Evolutionary conservation across 163 green algal species (phyloP), one percentile per base, ranked within the genome.

Genomic region (Coccomyxa subellipsoidea): DNA sequence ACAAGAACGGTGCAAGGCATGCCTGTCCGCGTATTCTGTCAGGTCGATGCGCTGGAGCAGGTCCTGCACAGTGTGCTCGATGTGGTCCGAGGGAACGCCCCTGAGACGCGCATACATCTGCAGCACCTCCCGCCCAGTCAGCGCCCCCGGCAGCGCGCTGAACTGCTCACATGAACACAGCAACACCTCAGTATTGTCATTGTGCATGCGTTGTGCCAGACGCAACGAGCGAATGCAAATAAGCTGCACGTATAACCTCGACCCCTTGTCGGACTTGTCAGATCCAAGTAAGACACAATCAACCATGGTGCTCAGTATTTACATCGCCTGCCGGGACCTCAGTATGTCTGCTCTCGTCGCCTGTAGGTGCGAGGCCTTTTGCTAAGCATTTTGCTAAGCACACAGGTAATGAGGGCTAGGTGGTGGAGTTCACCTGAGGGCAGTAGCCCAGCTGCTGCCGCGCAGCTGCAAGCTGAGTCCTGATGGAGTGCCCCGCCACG

Each of bases 71-170:
- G 89, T 82, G 0, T 15, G 10, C 8, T 80, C 71, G 9, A 93
- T 81, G 9, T 78, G 21, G 12, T 27, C 38, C 84, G 87, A 76
- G 1, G 86, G 89, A 76, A 96, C 85, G 6, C 93, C 92, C 54
- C 90, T 83, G 39, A 93, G 76, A 7, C 87, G 80, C 0, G 84
- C 90, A 77, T 91, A 94, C 82, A 94, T 80, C 7, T 85, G 80
- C 71, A 94, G 78, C n/a, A 92, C 84, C 88, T 96, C 94, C 0
- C 87, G 71, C n/a, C 89, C 91, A 9, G 94, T 97, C 83, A 97
- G 87, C 4, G 83, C 83, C 0, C 81, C 85, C 7, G 92, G 92
- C 81, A 97, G 89, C 4, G 88, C 93, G 69, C 93, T 91, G 78
- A 84, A 85, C 66, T 73, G 66, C 66, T 35, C 10, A 34, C 47